Conservation (phyloP, 305 asterid species). For the Euphrasia arctica region DNA sequence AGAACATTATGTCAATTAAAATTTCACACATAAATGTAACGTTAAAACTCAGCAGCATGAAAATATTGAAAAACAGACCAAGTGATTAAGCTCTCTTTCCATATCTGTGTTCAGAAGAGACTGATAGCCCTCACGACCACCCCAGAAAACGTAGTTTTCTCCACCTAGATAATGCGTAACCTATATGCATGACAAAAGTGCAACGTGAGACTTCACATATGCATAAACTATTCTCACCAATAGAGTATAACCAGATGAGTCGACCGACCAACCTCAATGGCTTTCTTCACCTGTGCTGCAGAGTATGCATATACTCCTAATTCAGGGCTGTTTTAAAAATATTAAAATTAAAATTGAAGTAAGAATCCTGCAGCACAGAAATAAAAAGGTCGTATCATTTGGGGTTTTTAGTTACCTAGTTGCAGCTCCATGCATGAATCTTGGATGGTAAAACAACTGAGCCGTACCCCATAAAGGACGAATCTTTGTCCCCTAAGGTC, state of each 20-base stretch:
- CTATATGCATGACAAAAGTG: slow-evolving; percentile 34
- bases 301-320: slow-evolving; percentile 68
- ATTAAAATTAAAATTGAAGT: slow-evolving; percentile 10
- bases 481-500: slow-evolving; percentile 61
- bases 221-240: not conserved
- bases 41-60: not conserved
- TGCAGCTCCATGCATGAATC: slow-evolving; percentile 98
- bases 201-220: not conserved
- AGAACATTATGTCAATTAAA: not conserved
- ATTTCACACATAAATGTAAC: not conserved
- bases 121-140: slow-evolving; percentile 99
- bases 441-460: slow-evolving; percentile 82
- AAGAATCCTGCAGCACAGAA: slow-evolving; percentile 7
- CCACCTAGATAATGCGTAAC: slow-evolving; percentile 97
- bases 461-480: slow-evolving; percentile 97
- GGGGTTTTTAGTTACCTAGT: slow-evolving; percentile 55
- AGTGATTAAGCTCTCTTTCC: slow-evolving; percentile 90
- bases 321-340: slow-evolving; percentile 61
- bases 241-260: slow-evolving; percentile 11
- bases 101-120: slow-evolving; percentile 91
- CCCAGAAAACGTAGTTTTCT: slow-evolving; percentile 97
- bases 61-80: slow-evolving; percentile 39
- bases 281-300: slow-evolving; percentile 96
- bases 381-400: not conserved
- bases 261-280: slow-evolving; percentile 65